These are phyloP conservation scores for Vaccinium vitisidaea DNA, from an alignment of 148 eudicot species.

Conservation along the genomic window DNA sequence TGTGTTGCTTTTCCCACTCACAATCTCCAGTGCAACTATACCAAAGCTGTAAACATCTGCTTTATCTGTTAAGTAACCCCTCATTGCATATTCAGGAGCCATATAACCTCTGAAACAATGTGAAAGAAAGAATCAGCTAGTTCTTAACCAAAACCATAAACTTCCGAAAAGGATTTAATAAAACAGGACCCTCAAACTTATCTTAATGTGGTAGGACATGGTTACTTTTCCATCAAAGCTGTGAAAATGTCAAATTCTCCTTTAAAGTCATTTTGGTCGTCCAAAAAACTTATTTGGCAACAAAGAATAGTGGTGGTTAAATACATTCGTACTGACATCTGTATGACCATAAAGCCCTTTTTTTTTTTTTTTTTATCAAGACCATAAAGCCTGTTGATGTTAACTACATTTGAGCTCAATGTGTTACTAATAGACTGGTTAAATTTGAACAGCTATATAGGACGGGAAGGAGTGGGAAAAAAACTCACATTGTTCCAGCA, in stretches of 20 bases:
- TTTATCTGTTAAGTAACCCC: slow-evolving; percentile 84
- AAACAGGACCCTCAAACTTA: not conserved
- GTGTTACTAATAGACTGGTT: not conserved
- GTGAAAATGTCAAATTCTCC: not conserved
- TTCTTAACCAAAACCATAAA: not conserved
- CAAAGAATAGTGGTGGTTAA: not conserved
- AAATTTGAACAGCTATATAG: not conserved
- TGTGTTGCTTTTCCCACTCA: slow-evolving; percentile 84
- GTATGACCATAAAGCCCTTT: not conserved
- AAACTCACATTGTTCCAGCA: slow-evolving; percentile 76
- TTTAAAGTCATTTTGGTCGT: not conserved
- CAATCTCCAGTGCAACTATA: slow-evolving; percentile 70
- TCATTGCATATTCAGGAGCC: slow-evolving; percentile 97
- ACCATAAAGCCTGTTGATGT: not conserved
- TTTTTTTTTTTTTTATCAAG: too few relatives aligned
- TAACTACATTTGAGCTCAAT: not conserved
- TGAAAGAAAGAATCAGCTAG: not conserved
- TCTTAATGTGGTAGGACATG: not conserved
- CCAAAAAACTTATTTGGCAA: not conserved
- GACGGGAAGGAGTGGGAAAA: not conserved
- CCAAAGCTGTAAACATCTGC: slow-evolving; percentile 94
- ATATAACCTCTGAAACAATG: slow-evolving; percentile 66
- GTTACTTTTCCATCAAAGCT: not conserved
- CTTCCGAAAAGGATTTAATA: not conserved
- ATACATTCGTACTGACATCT: not conserved